Percentiles rank a stretch among this genome's conserved stretches.
Conservation (phyloP, 257 asterid genomes). For the Capsicum rhomboideum region DNA sequence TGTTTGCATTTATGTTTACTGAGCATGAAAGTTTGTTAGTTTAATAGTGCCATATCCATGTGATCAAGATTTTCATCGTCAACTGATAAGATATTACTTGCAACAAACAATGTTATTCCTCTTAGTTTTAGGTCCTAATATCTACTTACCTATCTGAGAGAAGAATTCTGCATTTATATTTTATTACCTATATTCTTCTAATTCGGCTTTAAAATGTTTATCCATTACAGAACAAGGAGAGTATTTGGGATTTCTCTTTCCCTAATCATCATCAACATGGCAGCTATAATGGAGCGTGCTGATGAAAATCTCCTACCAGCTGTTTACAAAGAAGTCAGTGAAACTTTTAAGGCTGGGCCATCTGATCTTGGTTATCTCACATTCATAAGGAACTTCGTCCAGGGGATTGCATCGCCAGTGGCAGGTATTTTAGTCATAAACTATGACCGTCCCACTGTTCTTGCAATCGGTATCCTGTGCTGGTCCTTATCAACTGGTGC, state of each 20-base stretch:
- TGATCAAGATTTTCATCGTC: neutral
- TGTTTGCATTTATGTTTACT: neutral
- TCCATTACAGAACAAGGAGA: conserved; percentile 40
- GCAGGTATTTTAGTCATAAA: conserved; percentile 82
- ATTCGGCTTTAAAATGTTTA: neutral
- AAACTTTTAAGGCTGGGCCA: conserved; percentile 85
- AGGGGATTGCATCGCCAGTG: conserved; percentile 84
- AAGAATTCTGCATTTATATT: neutral
- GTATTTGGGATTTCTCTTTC: conserved; percentile 78
- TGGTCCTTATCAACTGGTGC: conserved; percentile 98
- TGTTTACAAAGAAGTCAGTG: conserved; percentile 98
- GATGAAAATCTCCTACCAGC: conserved; percentile 98
- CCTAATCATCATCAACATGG: conserved; percentile 83
- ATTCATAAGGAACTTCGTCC: conserved; percentile 66
- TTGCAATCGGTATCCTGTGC: conserved; percentile 77
- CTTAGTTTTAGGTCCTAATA: neutral
- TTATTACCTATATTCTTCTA: neutral
- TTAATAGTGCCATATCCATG: neutral
- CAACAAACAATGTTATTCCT: neutral
- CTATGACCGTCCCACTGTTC: conserved; percentile 89
- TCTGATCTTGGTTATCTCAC: conserved; percentile 97
- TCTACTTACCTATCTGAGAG: too few relatives aligned
- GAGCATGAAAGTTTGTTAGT: neutral
- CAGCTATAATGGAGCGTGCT: conserved; percentile 99
- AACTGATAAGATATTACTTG: neutral